Base-by-base conservation (phyloP, 2,329 filamentous ascomycete species). In the Stagonosporopsis cucurbitacearum region DNA sequence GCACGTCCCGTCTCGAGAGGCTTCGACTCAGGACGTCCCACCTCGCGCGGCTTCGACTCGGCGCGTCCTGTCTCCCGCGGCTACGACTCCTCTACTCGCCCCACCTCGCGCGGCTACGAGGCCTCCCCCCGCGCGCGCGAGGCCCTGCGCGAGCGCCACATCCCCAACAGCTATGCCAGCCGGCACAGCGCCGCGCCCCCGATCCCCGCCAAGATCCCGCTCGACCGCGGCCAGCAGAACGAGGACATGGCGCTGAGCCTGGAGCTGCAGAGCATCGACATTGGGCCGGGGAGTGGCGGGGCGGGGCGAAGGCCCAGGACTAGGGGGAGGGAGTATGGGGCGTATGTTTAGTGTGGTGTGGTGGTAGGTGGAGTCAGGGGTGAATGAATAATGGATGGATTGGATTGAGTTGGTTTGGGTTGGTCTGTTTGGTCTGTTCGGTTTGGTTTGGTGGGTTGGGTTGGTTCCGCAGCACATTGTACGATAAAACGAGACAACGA, bases 161-260 rank as follows among this genome's bases (percentile, higher is more conserved):
- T 69, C 37, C 63, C 69, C 5, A 69, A 71, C 36, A 25, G 42
- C 23, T 35, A 37, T 7, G 17, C 22, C 39, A 22, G 39, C 2
- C 49, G 60, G 19, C 64, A 66, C 17, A 53, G 59, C 4, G 77
- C 72, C 17, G 79, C 77, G 0, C 88, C 88, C 12, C 85, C 86
- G 0, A 82, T 90, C 44, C 88, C 89, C 3, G 87, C 87, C n/a
- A 91, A 91, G 75, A 78, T 91, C 8, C 87, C 88, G 1, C 73
- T 89, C 20, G 69, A 65, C 6, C 43, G 57, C 35, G 58, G 59
- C 1, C 42, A 60, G 28, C 50, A 54, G 47, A 76, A 72, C 15
- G 73, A 76, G 23, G 81, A 82, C 53, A 80, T 81, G 74, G 85
- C 88, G 19, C 76, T 93, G 48, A 83, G 89, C 74, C 81, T 91